Conservation (phyloP, 345 rosid species). For the Bruguiera gymnorhiza region DNA sequence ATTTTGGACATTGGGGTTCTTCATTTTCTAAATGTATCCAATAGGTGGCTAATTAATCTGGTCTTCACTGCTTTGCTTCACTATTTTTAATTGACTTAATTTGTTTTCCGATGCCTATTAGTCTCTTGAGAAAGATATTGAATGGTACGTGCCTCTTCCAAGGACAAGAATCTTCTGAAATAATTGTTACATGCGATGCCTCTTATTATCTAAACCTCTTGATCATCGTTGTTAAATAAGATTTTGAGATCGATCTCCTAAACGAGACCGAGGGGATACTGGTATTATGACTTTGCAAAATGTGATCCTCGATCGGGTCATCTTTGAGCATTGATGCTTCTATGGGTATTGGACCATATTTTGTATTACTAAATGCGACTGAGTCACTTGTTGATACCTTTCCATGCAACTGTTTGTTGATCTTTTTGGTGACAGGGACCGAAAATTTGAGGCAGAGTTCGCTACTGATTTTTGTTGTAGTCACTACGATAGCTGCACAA, state of each 20-base stretch:
- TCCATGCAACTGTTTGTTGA: not conserved
- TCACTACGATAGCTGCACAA: not conserved
- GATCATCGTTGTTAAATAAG: not conserved
- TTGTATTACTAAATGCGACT: not conserved
- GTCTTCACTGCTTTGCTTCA: not conserved
- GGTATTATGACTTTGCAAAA: not conserved
- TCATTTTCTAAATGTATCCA: not conserved
- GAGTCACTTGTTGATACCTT: not conserved
- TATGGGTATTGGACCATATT: not conserved
- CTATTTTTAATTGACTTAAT: not conserved
- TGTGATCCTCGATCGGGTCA: slow-evolving; percentile 11
- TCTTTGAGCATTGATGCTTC: not conserved
- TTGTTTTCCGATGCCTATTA: not conserved
- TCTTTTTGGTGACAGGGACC: too few species aligned
- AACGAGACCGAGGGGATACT: slow-evolving; percentile 1
- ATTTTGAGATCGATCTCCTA: slow-evolving; percentile 3
- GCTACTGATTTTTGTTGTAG: not conserved
- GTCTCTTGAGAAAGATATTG: slow-evolving; percentile 8
- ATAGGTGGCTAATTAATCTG: not conserved
- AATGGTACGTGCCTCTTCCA: slow-evolving; percentile 7
- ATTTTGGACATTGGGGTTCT: not conserved
- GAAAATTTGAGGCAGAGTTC: not conserved
- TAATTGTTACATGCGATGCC: not conserved
- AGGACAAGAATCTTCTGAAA: slow-evolving; percentile 10
- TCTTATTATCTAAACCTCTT: not conserved